Percentiles rank a stretch among this genome's conserved stretches.
phyloP scores from a whole-genome alignment of 345 rosid genomes.

The Brassica carinata region DNA sequence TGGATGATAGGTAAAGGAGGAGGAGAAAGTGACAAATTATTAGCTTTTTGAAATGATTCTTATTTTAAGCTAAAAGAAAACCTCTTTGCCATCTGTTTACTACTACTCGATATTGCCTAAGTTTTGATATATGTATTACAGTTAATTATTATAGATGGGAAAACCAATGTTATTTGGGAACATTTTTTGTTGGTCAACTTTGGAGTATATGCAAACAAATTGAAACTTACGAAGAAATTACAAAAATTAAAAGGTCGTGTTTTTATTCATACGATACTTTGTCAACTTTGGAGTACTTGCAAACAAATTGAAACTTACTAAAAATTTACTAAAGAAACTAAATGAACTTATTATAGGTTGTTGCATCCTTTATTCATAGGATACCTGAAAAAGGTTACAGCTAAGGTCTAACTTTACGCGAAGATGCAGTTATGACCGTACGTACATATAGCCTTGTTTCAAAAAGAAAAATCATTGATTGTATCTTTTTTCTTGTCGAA shows the following conservation, averaged over 20 bases:
- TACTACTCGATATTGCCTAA: background rate
- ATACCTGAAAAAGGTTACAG: slow-evolving; percentile 30
- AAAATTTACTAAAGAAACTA: background rate
- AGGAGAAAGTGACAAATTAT: slow-evolving; percentile 37
- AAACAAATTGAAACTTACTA: background rate
- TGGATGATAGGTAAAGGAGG: slow-evolving; percentile 30
- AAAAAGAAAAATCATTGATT: background rate
- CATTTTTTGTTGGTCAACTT: background rate
- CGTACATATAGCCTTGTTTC: background rate
- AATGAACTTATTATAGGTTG: slow-evolving; percentile 12
- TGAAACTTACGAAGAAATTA: background rate
- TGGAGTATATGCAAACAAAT: background rate
- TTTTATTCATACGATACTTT: background rate
- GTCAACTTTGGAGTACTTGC: background rate
- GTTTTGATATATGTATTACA: slow-evolving; percentile 3
- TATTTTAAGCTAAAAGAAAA: slow-evolving; percentile 15
- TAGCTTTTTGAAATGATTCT: slow-evolving; percentile 36
- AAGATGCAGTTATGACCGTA: slow-evolving; percentile 4
- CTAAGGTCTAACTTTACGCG: slow-evolving; percentile 16
- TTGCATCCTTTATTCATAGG: slow-evolving; percentile 28
- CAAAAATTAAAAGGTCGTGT: background rate
- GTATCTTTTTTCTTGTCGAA: background rate
- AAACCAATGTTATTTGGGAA: background rate
- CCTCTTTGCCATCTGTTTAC: slow-evolving; percentile 30
- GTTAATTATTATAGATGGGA: background rate